phyloP scores from a whole-genome alignment of 768 basidiomycete species.

The Phlebiopsis gigantea region DNA sequence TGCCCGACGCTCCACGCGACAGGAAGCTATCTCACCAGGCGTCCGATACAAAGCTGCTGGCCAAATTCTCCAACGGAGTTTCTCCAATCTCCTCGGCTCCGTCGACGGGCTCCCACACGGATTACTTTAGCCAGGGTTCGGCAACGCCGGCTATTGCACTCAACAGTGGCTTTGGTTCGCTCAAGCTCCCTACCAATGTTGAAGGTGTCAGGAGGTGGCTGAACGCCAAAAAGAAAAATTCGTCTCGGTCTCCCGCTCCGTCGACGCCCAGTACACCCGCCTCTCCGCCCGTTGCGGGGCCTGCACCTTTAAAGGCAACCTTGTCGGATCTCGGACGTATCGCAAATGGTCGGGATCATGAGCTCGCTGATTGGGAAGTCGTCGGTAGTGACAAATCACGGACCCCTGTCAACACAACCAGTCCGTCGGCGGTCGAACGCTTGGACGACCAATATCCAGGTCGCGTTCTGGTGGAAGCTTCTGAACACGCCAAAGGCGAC shows the following conservation, averaged over 20 bases:
- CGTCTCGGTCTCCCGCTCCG: conserved; percentile 36
- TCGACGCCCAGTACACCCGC: conserved; percentile 24
- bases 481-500: conserved; percentile 2
- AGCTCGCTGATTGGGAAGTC: conserved; percentile 66
- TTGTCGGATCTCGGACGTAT: conserved; percentile 55
- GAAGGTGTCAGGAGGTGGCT: conserved; percentile 82
- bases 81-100: conserved; percentile 33
- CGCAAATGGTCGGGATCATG: conserved; percentile 48
- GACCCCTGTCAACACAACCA: conserved; percentile 44
- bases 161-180: conserved; percentile 24
- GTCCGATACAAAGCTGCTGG: conserved; percentile 60
- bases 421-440: conserved; percentile 24
- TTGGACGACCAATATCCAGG: conserved; percentile 18
- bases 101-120: conserved; percentile 43
- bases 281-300: conserved; percentile 26
- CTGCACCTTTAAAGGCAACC: conserved; percentile 45
- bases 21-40: conserved; percentile 62
- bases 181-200: conserved; percentile 65
- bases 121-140: conserved; percentile 40
- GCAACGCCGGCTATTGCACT: conserved; percentile 26
- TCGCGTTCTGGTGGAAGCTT: conserved; percentile 2
- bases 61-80: conserved; percentile 43
- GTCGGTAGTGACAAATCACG: conserved; percentile 39
- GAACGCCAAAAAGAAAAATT: conserved; percentile 52
- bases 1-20: conserved; percentile 49